These are phyloP conservation scores for Alternaria rosae DNA, from an alignment of 2,329 filamentous ascomycete species.

Conservation along the genomic window DNA sequence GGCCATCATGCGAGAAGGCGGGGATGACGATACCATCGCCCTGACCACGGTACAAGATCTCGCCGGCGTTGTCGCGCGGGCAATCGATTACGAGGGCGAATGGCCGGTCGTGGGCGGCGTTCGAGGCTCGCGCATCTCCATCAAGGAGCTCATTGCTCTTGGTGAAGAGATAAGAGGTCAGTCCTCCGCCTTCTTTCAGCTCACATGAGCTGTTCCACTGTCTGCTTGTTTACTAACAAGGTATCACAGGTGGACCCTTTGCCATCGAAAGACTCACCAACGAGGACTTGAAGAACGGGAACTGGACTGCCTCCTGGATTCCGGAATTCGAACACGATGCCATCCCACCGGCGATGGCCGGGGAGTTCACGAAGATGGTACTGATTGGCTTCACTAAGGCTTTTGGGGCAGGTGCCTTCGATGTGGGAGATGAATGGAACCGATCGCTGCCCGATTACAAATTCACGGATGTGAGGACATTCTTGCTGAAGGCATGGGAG, in stretches of 20 bases:
- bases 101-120: conserved; percentile 33
- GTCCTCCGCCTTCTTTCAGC: neutral
- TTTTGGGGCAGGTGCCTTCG: conserved; percentile 50
- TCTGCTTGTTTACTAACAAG: neutral
- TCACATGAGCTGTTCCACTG: neutral
- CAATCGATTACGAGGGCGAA: conserved; percentile 26
- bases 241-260: conserved; percentile 49
- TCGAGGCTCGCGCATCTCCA: conserved; percentile 12
- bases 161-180: conserved; percentile 25
- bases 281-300: conserved; percentile 50
- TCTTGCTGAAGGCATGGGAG: conserved; percentile 49
- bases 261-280: conserved; percentile 53
- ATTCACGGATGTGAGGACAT: conserved; percentile 51
- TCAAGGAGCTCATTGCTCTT: conserved; percentile 14
- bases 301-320: conserved; percentile 49
- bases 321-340: conserved; percentile 36
- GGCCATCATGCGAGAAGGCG: conserved; percentile 17
- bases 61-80: conserved; percentile 20
- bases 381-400: conserved; percentile 23
- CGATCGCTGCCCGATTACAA: conserved; percentile 52
- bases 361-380: conserved; percentile 44
- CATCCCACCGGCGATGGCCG: conserved; percentile 44
- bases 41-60: conserved; percentile 31
- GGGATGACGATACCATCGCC: conserved; percentile 44
- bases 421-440: conserved; percentile 55